Percentiles rank a stretch among this genome's conserved stretches.
phyloP scores from a whole-genome alignment of 805 yeast species.

The Lipomyces orientalis region DNA sequence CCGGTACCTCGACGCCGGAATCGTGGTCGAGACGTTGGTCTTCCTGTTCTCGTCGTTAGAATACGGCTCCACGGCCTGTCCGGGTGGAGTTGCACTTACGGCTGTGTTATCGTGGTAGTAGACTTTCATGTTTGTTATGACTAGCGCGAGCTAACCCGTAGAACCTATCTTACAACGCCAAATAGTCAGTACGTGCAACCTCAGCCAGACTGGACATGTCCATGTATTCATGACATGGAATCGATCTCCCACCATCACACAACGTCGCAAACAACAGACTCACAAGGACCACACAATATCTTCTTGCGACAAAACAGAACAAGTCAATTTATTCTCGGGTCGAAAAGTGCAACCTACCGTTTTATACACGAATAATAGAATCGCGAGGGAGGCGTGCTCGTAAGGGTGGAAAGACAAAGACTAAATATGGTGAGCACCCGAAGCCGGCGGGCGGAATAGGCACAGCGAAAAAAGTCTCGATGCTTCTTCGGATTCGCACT shows the following conservation, averaged over 20 bases:
- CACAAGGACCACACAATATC: too few species aligned
- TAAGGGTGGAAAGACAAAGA: not conserved
- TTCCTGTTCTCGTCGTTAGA: conserved; percentile 14
- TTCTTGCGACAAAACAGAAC: not conserved
- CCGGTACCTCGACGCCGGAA: conserved; percentile 18
- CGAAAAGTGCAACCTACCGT: not conserved
- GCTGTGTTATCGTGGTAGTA: conserved; percentile 39
- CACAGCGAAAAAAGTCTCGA: too few species aligned
- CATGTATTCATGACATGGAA: too few species aligned
- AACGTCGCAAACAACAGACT: too few species aligned
- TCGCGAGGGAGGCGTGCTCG: not conserved
- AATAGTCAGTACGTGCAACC: not conserved
- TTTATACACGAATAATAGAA: not conserved
- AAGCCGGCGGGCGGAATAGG: too few species aligned
- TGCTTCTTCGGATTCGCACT: too few species aligned
- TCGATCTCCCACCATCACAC: too few species aligned
- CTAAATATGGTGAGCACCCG: too few species aligned
- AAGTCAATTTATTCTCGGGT: not conserved
- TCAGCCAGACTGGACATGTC: too few species aligned
- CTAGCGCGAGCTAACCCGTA: not conserved
- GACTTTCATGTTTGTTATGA: conserved; percentile 30
- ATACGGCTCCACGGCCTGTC: not conserved
- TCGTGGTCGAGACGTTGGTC: conserved; percentile 34
- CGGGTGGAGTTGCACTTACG: conserved; percentile 10
- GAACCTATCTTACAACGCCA: not conserved